phyloP scores from a whole-genome alignment of 2,329 filamentous ascomycete species.

The Chalaropsis thielavioides region DNA sequence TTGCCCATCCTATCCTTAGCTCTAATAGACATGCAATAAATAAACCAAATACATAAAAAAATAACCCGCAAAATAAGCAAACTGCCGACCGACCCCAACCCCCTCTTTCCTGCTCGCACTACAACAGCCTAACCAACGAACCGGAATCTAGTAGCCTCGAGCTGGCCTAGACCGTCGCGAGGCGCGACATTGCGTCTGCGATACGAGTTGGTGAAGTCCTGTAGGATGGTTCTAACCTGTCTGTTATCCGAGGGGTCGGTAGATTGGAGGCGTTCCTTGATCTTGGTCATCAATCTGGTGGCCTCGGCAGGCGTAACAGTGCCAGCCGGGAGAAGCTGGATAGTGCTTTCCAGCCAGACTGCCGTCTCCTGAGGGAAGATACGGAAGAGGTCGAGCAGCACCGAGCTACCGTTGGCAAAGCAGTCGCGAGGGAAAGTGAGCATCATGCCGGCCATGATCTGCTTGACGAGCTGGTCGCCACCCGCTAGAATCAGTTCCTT shows the following conservation, averaged over 20 bases:
- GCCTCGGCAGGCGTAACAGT: constrained; percentile 69
- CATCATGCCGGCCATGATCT: constrained; percentile 96
- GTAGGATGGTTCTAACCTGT: constrained; percentile 70
- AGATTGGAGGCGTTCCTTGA: constrained; percentile 59
- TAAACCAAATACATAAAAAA: constrained; percentile 6
- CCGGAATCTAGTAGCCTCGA: constrained; percentile 78
- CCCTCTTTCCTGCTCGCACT: background rate
- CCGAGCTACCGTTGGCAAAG: constrained; percentile 84
- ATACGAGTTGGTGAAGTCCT: constrained; percentile 95
- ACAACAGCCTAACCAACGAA: constrained; percentile 37
- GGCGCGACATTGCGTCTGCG: constrained; percentile 90
- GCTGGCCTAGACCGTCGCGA: constrained; percentile 70
- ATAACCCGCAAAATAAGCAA: constrained; percentile 17
- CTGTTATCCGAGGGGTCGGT: constrained; percentile 47
- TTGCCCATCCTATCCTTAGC: constrained; percentile 12
- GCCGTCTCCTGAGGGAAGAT: constrained; percentile 67
- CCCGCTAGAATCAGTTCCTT: constrained; percentile 54
- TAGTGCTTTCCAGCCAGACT: constrained; percentile 68
- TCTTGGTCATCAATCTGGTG: constrained; percentile 64
- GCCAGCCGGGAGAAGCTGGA: constrained; percentile 69
- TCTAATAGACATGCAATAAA: constrained; percentile 10
- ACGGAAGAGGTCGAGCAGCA: constrained; percentile 81
- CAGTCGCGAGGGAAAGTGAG: constrained; percentile 94
- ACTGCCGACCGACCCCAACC: background rate
- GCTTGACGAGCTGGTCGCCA: constrained; percentile 69